Percentiles rank a stretch among this genome's conserved stretches.
Evolutionary conservation across 2,329 filamentous ascomycete species (phyloP).

Genomic region (Penicillium sp.): DNA sequence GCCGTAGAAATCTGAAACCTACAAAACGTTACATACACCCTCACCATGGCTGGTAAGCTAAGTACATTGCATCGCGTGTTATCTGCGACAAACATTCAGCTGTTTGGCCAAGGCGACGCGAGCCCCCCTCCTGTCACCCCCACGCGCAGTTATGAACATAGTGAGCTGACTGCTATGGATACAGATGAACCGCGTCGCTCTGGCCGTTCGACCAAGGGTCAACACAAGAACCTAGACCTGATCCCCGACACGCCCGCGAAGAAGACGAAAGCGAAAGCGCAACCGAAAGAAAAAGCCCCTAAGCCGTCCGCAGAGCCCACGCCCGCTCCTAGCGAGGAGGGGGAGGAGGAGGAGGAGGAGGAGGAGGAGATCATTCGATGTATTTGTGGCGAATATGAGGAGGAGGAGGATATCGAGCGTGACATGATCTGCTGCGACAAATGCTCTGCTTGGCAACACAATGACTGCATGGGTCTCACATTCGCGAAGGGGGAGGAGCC

Average conservation of each 20-base stretch:
- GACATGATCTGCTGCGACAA: slow-evolving; percentile 96
- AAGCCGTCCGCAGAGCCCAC: slow-evolving; percentile 56
- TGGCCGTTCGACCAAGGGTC: slow-evolving; percentile 93
- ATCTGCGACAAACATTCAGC: slow-evolving; percentile 2
- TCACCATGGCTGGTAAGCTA: slow-evolving; percentile 67
- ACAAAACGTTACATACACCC: slow-evolving; percentile 28
- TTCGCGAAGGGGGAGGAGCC: slow-evolving; percentile 76
- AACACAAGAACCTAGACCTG: slow-evolving; percentile 85
- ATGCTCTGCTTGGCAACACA: slow-evolving; percentile 96
- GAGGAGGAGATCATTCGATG: slow-evolving; percentile 83
- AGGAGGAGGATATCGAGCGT: slow-evolving; percentile 83
- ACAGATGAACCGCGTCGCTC: slow-evolving; percentile 88
- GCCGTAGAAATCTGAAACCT: slow-evolving; percentile 45
- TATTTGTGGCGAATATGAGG: slow-evolving; percentile 85
- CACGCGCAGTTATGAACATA: slow-evolving; percentile 20
- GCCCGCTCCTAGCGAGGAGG: slow-evolving; percentile 51
- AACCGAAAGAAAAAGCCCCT: slow-evolving; percentile 49
- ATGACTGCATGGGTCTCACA: slow-evolving; percentile 88
- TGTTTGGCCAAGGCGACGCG: slow-evolving; percentile 17
- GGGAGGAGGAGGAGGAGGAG: slow-evolving; percentile 78
- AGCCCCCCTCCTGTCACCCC: neutral
- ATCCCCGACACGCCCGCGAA: slow-evolving; percentile 63
- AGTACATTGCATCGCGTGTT: slow-evolving; percentile 33
- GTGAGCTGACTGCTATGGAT: slow-evolving; percentile 35
- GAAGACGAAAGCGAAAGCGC: slow-evolving; percentile 54